Base-by-base conservation (phyloP, 2,329 filamentous ascomycete genomes). In the Ceratocystis huliohia region DNA sequence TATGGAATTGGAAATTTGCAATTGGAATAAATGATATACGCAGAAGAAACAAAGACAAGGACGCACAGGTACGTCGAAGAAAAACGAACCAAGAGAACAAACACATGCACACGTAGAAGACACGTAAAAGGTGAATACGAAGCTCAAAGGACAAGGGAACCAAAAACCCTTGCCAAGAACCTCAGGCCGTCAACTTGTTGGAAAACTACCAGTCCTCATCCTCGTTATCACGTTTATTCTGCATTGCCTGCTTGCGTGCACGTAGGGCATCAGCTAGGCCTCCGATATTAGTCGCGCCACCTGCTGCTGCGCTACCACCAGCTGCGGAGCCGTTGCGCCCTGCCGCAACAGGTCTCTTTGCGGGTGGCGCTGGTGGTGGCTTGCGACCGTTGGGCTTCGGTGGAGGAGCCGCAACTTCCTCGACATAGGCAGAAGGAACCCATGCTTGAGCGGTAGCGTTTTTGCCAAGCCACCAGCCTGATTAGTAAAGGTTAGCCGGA, bases 391-490 rank as follows among this genome's bases (percentile, higher is more conserved):
- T 74, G 45, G 77, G 78, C 48, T 66, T 68, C 41, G 64, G 57
- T 7, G 66, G 61, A 28, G 84, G 83, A 2, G 84, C 81, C 3
- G 84, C 82, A 73, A 88, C 83, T 76, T 96, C 92, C 76, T 97
- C 88, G 7, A 99, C 87, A 73, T 99, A 99, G 22, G 93, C 91
- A 22, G 92, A 89, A 0, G 94, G 94, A 2, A 94, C 85, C 94
- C 94, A 99, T 64, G 91, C 94, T 76, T 94, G 90, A n/a, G 84
- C 84, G 3, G 71, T 71, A 5, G 70, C 77, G 69, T 87, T 89
- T 79, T 91, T 93, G 69, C 88, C 94, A 61, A 97, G 81, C 93
- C 93, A 97, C 94, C 94, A 99, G 65, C 94, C 93, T 96, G 71
- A 48, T 56, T 22, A 2, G 15, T 25, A 22, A 22, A 44, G 17